Conservation (phyloP, 805 yeast species). For the Priceomyces castillae region DNA sequence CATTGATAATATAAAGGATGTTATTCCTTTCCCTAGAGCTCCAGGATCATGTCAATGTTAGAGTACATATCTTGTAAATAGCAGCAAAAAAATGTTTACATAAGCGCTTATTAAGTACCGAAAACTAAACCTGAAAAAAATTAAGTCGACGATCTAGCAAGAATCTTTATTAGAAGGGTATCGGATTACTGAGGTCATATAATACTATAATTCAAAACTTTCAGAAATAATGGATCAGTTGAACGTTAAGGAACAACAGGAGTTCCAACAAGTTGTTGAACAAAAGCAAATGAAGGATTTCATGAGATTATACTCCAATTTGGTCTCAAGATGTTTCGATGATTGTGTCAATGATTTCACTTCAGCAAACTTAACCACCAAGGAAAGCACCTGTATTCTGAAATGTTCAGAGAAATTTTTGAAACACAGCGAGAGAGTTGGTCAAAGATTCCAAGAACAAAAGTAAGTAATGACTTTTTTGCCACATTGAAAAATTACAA, state of each 20-base stretch:
- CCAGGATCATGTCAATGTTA: constrained; percentile 41
- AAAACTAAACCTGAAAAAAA: neutral
- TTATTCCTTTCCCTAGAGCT: constrained; percentile 81
- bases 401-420: constrained; percentile 96
- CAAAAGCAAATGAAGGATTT: constrained; percentile 98
- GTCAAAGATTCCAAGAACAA: constrained; percentile 98
- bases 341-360: constrained; percentile 99
- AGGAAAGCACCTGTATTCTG: constrained; percentile 82
- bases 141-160: neutral
- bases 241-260: constrained; percentile 94
- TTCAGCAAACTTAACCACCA: constrained; percentile 77
- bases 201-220: neutral
- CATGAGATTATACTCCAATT: constrained; percentile 92
- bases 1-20: constrained; percentile 79
- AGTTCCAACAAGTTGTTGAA: constrained; percentile 92
- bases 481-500: neutral
- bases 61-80: constrained; percentile 5
- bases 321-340: constrained; percentile 94
- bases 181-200: neutral
- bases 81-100: neutral
- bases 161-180: neutral
- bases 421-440: constrained; percentile 97
- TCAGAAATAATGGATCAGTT: constrained; percentile 76
- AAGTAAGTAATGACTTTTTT: constrained; percentile 44
- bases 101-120: neutral